Conservation (phyloP, 805 yeast species). For the Kluyveromyces dobzhanskii region DNA sequence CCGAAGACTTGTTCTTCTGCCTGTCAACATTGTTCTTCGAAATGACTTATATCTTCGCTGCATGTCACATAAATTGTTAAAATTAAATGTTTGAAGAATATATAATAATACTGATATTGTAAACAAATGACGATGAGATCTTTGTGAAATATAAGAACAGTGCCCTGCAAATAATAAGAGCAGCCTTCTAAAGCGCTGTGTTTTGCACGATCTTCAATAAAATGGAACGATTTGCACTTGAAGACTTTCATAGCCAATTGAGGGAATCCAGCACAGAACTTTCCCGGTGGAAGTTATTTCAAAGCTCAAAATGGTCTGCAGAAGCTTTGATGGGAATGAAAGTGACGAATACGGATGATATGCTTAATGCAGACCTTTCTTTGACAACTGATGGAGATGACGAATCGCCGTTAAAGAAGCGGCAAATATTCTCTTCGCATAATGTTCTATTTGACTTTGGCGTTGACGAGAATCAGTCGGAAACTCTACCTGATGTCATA, state of each 20-base stretch:
- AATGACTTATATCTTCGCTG: too few species aligned
- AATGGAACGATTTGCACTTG: slow-evolving; percentile 6
- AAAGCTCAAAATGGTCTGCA: slow-evolving; percentile 76
- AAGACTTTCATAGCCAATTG: slow-evolving; percentile 21
- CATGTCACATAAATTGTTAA: too few species aligned
- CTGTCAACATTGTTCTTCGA: too few species aligned
- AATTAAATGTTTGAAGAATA: too few species aligned
- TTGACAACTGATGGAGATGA: slow-evolving; percentile 13
- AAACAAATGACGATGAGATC: too few species aligned
- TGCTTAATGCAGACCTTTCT: slow-evolving; percentile 3
- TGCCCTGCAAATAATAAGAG: too few species aligned
- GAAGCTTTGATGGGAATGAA: slow-evolving; percentile 66
- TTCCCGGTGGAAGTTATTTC: slow-evolving; percentile 49
- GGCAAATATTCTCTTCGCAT: slow-evolving; percentile 3
- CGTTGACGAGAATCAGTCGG: background rate
- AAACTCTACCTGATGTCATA: background rate
- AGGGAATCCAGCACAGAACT: slow-evolving; percentile 38
- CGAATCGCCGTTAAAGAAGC: slow-evolving; percentile 18
- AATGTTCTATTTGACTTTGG: background rate
- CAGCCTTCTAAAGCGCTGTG: too few species aligned
- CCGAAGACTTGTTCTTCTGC: too few species aligned
- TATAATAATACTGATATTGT: too few species aligned
- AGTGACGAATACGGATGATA: slow-evolving; percentile 5
- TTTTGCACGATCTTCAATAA: too few species aligned
- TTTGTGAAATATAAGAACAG: too few species aligned